phyloP scores from a whole-genome alignment of 2,329 filamentous ascomycete species.

The Fusarium sp. region DNA sequence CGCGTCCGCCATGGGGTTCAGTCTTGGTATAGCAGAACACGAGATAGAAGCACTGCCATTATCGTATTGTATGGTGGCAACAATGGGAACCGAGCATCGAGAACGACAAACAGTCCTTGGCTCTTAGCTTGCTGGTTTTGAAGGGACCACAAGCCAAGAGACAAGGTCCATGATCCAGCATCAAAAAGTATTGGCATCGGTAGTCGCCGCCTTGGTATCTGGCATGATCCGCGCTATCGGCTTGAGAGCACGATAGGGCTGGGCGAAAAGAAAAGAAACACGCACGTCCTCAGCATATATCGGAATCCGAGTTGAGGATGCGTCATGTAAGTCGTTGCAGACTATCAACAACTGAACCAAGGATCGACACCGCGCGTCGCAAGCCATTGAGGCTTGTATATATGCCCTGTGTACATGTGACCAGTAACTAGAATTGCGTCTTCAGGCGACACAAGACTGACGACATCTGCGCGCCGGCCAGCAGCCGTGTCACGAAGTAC shows the following conservation, averaged over 20 bases:
- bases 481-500: constrained; percentile 18
- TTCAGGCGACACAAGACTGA: constrained; percentile 14
- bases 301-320: constrained; percentile 8
- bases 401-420: not conserved
- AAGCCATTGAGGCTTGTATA: constrained; percentile 30
- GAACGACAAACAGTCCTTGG: constrained; percentile 14
- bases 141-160: constrained; percentile 19
- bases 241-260: constrained; percentile 25
- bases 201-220: constrained; percentile 35
- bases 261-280: not conserved
- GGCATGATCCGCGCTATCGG: constrained; percentile 27
- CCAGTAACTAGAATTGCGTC: constrained; percentile 3
- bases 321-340: not conserved
- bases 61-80: constrained; percentile 12
- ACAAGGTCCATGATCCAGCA: constrained; percentile 21
- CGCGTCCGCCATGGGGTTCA: not conserved
- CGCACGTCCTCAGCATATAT: constrained; percentile 12
- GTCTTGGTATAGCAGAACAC: not conserved
- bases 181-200: constrained; percentile 31
- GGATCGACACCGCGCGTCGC: constrained; percentile 22
- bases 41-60: not conserved
- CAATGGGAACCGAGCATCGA: constrained; percentile 13
- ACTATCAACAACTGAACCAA: constrained; percentile 2
- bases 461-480: not conserved
- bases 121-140: constrained; percentile 1